Evolutionary conservation across 2,329 filamentous ascomycete genomes (phyloP), one percentile per base, ranked within the genome.

Genomic region (Fusarium sp.): DNA sequence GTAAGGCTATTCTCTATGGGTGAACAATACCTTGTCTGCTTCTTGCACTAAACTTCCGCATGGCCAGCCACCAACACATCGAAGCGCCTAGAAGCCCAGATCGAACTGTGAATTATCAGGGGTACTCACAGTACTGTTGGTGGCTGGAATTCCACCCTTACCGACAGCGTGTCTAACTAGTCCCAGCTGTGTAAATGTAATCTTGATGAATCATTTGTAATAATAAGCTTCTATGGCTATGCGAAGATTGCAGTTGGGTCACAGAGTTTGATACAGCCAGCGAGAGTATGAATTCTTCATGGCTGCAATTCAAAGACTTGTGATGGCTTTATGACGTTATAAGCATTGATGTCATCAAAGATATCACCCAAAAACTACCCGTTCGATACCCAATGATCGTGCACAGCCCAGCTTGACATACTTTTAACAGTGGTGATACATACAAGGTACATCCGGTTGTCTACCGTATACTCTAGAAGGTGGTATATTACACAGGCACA

Each of bases 401-500:
- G 21, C 54, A 36, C 30, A 53, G 62, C 55, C 51, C 50, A 56
- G 52, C 46, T 40, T 49, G 53, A 42, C 50, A 55, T 67, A 49
- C 62, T 68, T 62, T 73, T 67, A 74, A 73, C 64, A 68, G 62
- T 74, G 67, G 61, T 74, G 63, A 70, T 74, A 74, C 61, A 74
- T 74, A 72, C 59, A 70, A 65, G 60, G 61, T 69, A 72, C 67
- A 74, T 72, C 71, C 64, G 66, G 64, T 63, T 69, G 68, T 71
- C 70, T 74, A 72, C 71, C 72, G 68, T 72, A 74, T 61, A 73
- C 72, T 74, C 72, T 70, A 71, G 62, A 65, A 70, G 60, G 69
- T 74, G 70, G 68, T 75, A 74, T 75, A 72, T 74, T 74, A 75
- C 72, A 74, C 62, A 62, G 70, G 73, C 70, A 67, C 44, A 54